A percentile compares a stretch with the other conserved stretches of the same genome.
Evolutionary conservation across 2,329 filamentous ascomycete species (phyloP).

Genomic region (Pseudogymnoascus destructans): DNA sequence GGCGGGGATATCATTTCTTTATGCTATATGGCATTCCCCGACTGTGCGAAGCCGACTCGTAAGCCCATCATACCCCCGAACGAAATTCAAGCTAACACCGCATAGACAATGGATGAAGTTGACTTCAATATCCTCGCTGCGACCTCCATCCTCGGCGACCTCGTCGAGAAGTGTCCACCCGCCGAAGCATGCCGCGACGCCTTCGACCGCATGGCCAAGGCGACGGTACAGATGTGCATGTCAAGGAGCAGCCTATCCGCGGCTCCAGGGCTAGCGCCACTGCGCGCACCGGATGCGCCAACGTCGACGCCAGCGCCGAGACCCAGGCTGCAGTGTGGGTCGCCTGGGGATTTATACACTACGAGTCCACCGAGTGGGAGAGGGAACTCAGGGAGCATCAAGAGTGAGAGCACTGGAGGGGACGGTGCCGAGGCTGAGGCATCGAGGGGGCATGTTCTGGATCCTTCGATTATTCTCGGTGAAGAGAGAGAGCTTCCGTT

Average conservation of each 20-base stretch:
- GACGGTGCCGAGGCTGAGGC: background rate
- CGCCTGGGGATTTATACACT: background rate
- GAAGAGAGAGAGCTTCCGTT: background rate
- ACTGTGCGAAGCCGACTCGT: conserved; percentile 76
- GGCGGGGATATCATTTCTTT: conserved; percentile 91
- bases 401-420: background rate
- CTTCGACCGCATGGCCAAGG: conserved; percentile 88
- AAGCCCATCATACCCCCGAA: conserved; percentile 29
- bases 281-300: background rate
- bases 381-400: background rate
- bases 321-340: background rate
- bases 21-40: conserved; percentile 93
- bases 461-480: background rate
- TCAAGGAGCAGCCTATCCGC: conserved; percentile 68
- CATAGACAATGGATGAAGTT: conserved; percentile 78
- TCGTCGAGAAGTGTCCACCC: conserved; percentile 89
- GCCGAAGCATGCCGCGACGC: conserved; percentile 91
- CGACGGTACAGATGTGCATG: conserved; percentile 88
- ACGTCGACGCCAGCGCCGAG: background rate
- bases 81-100: conserved; percentile 23
- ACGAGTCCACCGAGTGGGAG: background rate
- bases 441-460: background rate
- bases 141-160: conserved; percentile 79
- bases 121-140: conserved; percentile 91
- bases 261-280: background rate